Evolutionary conservation across 2,329 filamentous ascomycete genomes (phyloP).

Genomic region (Colletotrichum somersetense): DNA sequence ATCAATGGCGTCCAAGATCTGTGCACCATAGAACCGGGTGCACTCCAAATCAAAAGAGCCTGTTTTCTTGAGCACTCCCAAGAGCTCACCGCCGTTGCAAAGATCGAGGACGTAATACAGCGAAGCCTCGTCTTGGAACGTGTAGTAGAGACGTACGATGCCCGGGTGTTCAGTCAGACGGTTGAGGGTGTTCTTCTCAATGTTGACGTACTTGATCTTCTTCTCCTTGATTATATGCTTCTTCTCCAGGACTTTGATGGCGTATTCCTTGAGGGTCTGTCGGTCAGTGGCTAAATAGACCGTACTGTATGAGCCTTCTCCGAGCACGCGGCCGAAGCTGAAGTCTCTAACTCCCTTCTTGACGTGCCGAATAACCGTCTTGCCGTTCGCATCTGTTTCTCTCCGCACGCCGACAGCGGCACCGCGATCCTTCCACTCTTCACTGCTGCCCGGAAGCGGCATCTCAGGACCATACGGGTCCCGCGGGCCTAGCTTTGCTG

Average conservation of each 20-base stretch:
- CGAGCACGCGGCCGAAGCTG: conserved; percentile 88
- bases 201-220: conserved; percentile 99
- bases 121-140: conserved; percentile 96
- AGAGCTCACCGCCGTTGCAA: conserved; percentile 89
- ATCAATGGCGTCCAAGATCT: conserved; percentile 95
- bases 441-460: conserved; percentile 71
- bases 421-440: conserved; percentile 96
- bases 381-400: conserved; percentile 87
- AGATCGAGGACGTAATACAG: conserved; percentile 97
- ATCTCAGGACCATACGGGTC: conserved; percentile 55
- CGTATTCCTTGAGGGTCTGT: conserved; percentile 94
- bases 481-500: conserved; percentile 56
- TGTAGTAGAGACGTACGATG: conserved; percentile 97
- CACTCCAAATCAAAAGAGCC: conserved; percentile 96
- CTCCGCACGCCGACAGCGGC: conserved; percentile 87
- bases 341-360: conserved; percentile 99
- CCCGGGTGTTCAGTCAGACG: conserved; percentile 95
- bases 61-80: conserved; percentile 94
- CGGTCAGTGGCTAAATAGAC: conserved; percentile 93
- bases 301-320: conserved; percentile 97
- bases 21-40: conserved; percentile 91
- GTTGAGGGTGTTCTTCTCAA: conserved; percentile 98
- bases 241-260: conserved; percentile 98
- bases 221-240: conserved; percentile 99
- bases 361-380: conserved; percentile 83